Evolutionary conservation across 2,329 filamentous ascomycete species (phyloP), one percentile per base, ranked within the genome.

Genomic region (Tolypocladium tundrense): DNA sequence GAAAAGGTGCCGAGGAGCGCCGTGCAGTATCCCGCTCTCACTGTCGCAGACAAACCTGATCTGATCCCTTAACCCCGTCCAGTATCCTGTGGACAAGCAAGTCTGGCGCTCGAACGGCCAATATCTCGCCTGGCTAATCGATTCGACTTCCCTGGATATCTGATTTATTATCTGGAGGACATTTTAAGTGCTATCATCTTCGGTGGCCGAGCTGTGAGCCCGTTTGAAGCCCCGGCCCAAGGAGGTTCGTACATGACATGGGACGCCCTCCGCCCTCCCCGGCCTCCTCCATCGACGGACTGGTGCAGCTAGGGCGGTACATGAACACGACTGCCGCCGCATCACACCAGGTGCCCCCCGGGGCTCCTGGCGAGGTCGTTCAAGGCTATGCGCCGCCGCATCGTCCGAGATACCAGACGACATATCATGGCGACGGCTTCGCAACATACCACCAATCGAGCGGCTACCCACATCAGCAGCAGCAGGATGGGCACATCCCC

Each of bases 261-360:
- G 72, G 70, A 60, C 71, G 68, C 57, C 67, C 67, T 56, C 73
- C 77, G 41, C 75, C 73, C 50, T 80, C 79, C 27, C 79, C 80
- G 59, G 73, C 75, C 57, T 74, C 74, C 24, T 76, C 75, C 54
- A 60, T 59, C 55, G 62, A 62, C 57, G 63, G 61, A 45, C 58
- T 61, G 39, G 56, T 65, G 53, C 55, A 58, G 10, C 31, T 55
- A 11, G 55, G 37, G 10, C 55, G 21, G 4, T 55, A 35, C 10
- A 19, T 52, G n/a, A 35, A 50, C 33, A 33, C 45, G 31, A 39
- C 10, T 4, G 42, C 27, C 24, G 21, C 41, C 24, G 19, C 37
- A 11, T 37, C 40, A 33, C 55, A 43, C 11, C 45, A 16, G 3
- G 24, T 16, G 27, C 27, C 35, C 19, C 6, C 14, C 19, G n/a